Percentiles rank a stretch among this genome's conserved stretches.
Conservation (phyloP, 371 early-diverging fungal genomes). For the Apophysomyces trapeziformis region DNA sequence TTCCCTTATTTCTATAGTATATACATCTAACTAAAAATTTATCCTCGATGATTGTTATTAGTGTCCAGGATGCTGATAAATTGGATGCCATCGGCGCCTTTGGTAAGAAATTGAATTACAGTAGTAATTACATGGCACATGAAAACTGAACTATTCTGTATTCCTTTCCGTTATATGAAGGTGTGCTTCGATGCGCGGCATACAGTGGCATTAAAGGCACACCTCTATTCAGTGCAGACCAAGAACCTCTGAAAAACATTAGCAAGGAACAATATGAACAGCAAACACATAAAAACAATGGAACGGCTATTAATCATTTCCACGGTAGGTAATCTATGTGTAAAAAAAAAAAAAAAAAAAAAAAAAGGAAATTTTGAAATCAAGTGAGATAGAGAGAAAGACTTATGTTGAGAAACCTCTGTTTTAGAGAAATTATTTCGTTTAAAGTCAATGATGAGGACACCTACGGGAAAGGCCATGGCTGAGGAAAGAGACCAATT, state of each 20-base stretch:
- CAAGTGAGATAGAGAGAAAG: not conserved
- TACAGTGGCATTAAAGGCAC: constrained; percentile 72
- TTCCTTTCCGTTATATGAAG: constrained; percentile 18
- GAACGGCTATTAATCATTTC: constrained; percentile 71
- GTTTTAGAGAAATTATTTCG: constrained; percentile 64
- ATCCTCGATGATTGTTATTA: too few relatives aligned
- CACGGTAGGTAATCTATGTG: constrained; percentile 50
- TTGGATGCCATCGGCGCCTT: constrained; percentile 86
- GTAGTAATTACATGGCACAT: not conserved
- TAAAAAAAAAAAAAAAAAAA: too few relatives aligned
- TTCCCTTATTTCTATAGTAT: constrained; percentile 12
- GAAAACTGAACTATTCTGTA: not conserved
- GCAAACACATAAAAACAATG: constrained; percentile 45
- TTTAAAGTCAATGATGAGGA: constrained; percentile 64
- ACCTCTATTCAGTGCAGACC: constrained; percentile 61
- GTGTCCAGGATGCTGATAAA: constrained; percentile 84
- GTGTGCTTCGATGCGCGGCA: constrained; percentile 75
- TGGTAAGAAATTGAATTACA: constrained; percentile 35
- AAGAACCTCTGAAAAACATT: constrained; percentile 51
- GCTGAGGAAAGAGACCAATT: constrained; percentile 57
- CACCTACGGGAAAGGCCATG: constrained; percentile 53
- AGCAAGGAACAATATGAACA: constrained; percentile 61
- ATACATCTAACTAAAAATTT: constrained; percentile 14
- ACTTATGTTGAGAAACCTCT: not conserved
- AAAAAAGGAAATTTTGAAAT: not conserved